Evolutionary conservation across 306 rosid species (phyloP).

Genomic region (Nissolia schottii): DNA sequence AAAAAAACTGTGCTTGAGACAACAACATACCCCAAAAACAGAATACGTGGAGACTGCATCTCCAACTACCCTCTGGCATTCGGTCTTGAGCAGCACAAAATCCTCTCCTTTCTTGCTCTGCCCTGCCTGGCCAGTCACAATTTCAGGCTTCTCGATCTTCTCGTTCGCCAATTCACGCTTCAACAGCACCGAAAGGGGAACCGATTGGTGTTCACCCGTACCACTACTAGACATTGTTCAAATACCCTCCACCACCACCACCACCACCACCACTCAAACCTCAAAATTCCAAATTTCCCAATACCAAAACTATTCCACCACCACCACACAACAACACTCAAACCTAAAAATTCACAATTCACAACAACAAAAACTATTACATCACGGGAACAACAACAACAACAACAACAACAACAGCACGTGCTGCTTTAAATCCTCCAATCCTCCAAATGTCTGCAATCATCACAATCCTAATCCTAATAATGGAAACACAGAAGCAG

Average conservation of each 20-base stretch:
- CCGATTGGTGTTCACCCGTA: slow-evolving; percentile 73
- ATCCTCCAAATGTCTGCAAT: neutral
- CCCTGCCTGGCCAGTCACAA: slow-evolving; percentile 73
- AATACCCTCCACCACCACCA: neutral
- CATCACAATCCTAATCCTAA: slow-evolving; percentile 27
- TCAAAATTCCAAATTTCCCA: slow-evolving; percentile 7
- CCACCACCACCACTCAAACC: neutral
- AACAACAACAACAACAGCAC: neutral
- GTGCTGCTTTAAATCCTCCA: slow-evolving; percentile 18
- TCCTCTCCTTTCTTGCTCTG: slow-evolving; percentile 99
- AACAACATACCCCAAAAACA: slow-evolving; percentile 72
- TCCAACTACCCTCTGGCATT: slow-evolving; percentile 88
- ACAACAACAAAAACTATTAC: neutral
- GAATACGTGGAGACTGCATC: slow-evolving; percentile 91
- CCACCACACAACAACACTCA: neutral
- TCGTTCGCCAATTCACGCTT: slow-evolving; percentile 86
- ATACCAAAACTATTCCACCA: neutral
- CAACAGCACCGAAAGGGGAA: slow-evolving; percentile 87
- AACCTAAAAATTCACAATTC: slow-evolving; percentile 2
- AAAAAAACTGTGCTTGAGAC: neutral
- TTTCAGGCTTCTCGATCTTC: slow-evolving; percentile 90
- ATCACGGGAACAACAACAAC: neutral
- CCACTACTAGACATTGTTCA: slow-evolving; percentile 50
- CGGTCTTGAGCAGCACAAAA: slow-evolving; percentile 67
- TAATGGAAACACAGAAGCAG: slow-evolving; percentile 24